phyloP scores from a whole-genome alignment of 164 flowering plant genomes.

The Protea cynaroides region DNA sequence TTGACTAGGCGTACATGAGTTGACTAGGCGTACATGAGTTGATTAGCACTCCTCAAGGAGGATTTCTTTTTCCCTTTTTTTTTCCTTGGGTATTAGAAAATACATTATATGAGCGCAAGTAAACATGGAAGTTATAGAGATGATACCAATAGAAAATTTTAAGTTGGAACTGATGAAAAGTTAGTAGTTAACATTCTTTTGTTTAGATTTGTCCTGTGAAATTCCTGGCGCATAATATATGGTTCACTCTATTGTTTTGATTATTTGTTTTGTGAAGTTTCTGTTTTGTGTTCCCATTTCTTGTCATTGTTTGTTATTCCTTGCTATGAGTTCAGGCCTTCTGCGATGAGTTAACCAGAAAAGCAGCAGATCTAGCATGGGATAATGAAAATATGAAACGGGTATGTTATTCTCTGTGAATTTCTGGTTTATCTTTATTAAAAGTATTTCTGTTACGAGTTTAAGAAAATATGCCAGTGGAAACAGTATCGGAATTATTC shows the following conservation, averaged over 20 bases:
- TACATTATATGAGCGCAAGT: neutral
- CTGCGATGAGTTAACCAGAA: slow-evolving; percentile 62
- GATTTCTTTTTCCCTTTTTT: no score
- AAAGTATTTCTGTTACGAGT: neutral
- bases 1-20: no score
- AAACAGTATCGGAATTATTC: neutral
- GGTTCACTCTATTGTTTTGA: neutral
- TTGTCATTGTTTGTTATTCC: neutral
- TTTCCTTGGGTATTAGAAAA: no score
- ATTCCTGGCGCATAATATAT: neutral
- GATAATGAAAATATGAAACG: slow-evolving; percentile 65
- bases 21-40: no score
- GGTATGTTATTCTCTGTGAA: slow-evolving; percentile 32
- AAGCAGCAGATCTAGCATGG: slow-evolving; percentile 52
- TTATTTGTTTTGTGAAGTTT: neutral
- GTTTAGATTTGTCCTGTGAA: neutral
- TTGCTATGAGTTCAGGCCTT: slow-evolving; percentile 42
- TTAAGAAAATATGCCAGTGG: neutral
- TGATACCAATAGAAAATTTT: neutral
- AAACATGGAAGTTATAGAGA: neutral
- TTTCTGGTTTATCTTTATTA: neutral
- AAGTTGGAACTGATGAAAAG: neutral
- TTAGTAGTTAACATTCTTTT: neutral
- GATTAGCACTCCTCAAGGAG: no score
- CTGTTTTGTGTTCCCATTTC: neutral